Evolutionary conservation across 768 basidiomycete species (phyloP), one percentile per base, ranked within the genome.

Genomic region (Mycena filopes): DNA sequence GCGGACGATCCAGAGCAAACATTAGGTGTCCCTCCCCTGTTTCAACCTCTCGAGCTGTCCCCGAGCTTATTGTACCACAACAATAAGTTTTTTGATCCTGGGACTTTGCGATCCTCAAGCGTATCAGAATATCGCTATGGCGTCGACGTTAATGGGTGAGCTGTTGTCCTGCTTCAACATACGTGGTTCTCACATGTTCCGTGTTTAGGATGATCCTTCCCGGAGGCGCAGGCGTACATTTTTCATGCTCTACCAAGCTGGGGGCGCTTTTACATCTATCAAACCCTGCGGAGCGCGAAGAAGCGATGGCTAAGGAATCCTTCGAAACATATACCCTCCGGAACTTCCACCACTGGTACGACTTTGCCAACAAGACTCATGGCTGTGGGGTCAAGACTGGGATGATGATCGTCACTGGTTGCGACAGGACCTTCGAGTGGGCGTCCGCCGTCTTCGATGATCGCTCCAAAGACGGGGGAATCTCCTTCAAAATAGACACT

Each of bases 1-100:
- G 47, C 57, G 10, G 65, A 59, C 15, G 40, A 68, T 36, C 51
- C 29, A 25, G 46, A 42, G 5, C 66, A 68, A 15, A 54, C 45
- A 9, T 31, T 59, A 4, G 57, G 41, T 2, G 45, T 59, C 7
- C 45, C 41, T 26, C 18, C 29, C 12, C 6, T 3, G 1, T 29
- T 26, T 28, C 36, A 36, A 11, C 36, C 36, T 36, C 9, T 36
- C 4, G 36, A 36, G 9, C 36, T 36, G 2, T 15, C 36, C 36
- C 36, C 36, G 2, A 15, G 5, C 10, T 36, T 2, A 2, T 36
- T 3, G 10, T 36, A 36, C 10, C 36, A 11, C 36, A 3, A 36
- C 36, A 15, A 36, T 36, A n/a, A n/a, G 15, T 13, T 3, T 31
- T 53, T 53, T 21, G 36, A 53, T 40, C 38, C 36, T 1, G 36